Evolutionary conservation across 2,329 filamentous ascomycete genomes (phyloP), one percentile per base, ranked within the genome.

Genomic region (Diaporthe sp.): DNA sequence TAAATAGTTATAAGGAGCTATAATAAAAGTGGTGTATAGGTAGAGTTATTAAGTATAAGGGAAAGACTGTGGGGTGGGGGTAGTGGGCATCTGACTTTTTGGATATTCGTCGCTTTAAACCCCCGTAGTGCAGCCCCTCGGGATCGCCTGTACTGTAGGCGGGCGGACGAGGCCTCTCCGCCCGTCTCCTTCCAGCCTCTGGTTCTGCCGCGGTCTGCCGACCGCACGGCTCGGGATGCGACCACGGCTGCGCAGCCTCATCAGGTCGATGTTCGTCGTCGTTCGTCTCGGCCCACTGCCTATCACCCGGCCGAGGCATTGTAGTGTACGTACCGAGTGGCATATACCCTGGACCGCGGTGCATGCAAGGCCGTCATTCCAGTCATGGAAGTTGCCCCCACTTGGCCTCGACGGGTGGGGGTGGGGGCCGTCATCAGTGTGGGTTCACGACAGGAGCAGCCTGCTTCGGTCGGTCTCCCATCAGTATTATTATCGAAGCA

Each of bases 371-470:
- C 65, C 65, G 65, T 39, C 65, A 53, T 68, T 68, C 65, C 65
- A 39, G 65, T 68, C 65, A 34, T 53, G 65, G 65, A 68, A 68
- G 22, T n/a, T 68, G 65, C 22, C 65, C 65, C 65, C 65, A 68
- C 65, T 68, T 68, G n/a, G 63, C 1, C 42, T 12, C 20, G 28
- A 53, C 61, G 15, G 58, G 58, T 44, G 58, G 17, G 17, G 42
- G 31, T 68, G 65, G 65, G 47, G 31, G 31, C 31, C 22, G 15
- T 53, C 20, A 25, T 28, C 65, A 39, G 34, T n/a, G 47, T 53
- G 47, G 65, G 31, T 53, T 37, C 28, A 37, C 37, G 44, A 47
- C 8, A 57, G 20, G n/a, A 42, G 20, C 37, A 25, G 13, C 22
- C 4, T 44, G 47, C 51, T 55, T 25, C 13, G 39, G 39, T 55